Evolutionary conservation across 2,329 filamentous ascomycete species (phyloP).

Genomic region (Fusarium sp.): DNA sequence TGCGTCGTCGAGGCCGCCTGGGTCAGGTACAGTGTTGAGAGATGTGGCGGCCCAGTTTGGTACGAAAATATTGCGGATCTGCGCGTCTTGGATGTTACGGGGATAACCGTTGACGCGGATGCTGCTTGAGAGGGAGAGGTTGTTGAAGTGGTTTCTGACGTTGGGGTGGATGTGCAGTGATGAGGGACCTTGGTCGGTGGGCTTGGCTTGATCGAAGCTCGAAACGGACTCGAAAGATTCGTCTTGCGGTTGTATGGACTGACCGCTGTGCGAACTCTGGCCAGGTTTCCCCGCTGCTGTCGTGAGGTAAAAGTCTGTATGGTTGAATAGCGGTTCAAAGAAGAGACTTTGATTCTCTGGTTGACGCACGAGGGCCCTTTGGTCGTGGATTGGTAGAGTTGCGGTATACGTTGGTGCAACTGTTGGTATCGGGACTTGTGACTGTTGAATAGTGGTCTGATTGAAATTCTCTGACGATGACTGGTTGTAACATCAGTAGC

Average conservation of each 20-base stretch:
- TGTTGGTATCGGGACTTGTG: too few species aligned
- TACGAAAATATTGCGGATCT: conserved; percentile 3
- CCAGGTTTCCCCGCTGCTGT: fast-evolving
- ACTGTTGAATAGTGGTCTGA: neutral
- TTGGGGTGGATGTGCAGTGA: neutral
- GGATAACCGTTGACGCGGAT: conserved; percentile 14
- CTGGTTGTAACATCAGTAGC: neutral
- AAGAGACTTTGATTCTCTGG: neutral
- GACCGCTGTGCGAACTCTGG: neutral
- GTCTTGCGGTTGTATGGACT: too few species aligned
- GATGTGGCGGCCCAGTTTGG: conserved; percentile 7
- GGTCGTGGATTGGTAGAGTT: fast-evolving
- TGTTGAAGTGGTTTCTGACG: conserved; percentile 7
- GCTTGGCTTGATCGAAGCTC: too few species aligned
- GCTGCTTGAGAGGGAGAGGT: neutral
- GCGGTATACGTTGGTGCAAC: too few species aligned
- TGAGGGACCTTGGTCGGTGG: too few species aligned
- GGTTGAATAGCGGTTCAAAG: neutral
- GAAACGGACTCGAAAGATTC: neutral
- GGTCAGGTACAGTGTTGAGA: conserved; percentile 12
- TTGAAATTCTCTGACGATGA: too few species aligned
- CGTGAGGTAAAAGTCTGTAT: neutral
- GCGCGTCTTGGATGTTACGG: neutral
- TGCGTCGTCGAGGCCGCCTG: conserved; percentile 1
- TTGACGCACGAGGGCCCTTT: fast-evolving